These are phyloP conservation scores for Cytospora piceae DNA, from an alignment of 2,329 filamentous ascomycete genomes.

Conservation along the genomic window DNA sequence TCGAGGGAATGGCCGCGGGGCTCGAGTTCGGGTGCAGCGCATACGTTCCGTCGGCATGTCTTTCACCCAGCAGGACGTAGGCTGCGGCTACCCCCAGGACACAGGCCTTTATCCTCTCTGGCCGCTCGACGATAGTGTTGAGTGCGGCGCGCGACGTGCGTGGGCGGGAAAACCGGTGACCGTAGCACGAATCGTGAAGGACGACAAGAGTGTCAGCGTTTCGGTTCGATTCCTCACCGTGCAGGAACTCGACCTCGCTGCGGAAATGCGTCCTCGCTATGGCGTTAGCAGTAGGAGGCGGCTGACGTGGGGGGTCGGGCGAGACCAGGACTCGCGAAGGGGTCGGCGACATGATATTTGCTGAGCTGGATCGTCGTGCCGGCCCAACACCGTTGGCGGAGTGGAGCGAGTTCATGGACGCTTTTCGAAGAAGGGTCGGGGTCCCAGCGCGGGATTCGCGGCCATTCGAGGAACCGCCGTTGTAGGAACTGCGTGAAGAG, in stretches of 20 bases:
- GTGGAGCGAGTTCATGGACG: constrained; percentile 61
- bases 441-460: constrained; percentile 52
- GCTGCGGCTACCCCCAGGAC: constrained; percentile 82
- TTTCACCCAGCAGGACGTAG: constrained; percentile 85
- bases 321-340: constrained; percentile 43
- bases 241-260: constrained; percentile 69
- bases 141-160: constrained; percentile 73
- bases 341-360: constrained; percentile 49
- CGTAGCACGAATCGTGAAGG: constrained; percentile 92
- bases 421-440: constrained; percentile 57
- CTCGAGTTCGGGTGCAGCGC: constrained; percentile 68
- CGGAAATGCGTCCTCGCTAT: constrained; percentile 72
- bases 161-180: constrained; percentile 86
- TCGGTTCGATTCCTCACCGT: constrained; percentile 47
- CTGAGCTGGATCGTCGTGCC: constrained; percentile 54
- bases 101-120: constrained; percentile 85
- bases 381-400: constrained; percentile 50
- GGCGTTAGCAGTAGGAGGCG: constrained; percentile 52
- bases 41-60: constrained; percentile 72
- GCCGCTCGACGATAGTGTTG: constrained; percentile 86
- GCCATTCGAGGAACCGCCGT: constrained; percentile 39
- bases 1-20: constrained; percentile 56
- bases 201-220: constrained; percentile 74
- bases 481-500: constrained; percentile 49
- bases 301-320: constrained; percentile 43